Evolutionary conservation across 768 basidiomycete genomes (phyloP).

Genomic region (Agrocybe chaxingu): DNA sequence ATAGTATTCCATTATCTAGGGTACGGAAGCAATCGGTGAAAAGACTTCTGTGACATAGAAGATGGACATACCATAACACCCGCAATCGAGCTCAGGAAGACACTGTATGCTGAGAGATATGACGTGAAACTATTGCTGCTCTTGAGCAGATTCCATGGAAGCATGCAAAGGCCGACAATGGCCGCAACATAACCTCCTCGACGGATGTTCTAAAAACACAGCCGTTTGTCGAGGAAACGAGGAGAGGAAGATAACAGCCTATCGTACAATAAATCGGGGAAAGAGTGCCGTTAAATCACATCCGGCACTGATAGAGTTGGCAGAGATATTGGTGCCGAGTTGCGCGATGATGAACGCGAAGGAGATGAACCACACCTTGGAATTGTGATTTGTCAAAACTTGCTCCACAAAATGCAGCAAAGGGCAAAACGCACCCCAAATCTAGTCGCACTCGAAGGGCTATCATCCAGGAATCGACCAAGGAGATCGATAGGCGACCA

Average conservation of each 20-base stretch:
- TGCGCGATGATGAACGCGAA: slow-evolving; percentile 79
- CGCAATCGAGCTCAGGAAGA: slow-evolving; percentile 77
- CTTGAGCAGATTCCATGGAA: slow-evolving; percentile 75
- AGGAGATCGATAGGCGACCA: slow-evolving; percentile 79
- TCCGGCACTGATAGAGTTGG: slow-evolving; percentile 80
- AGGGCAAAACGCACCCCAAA: slow-evolving; percentile 46
- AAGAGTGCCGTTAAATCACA: slow-evolving; percentile 78
- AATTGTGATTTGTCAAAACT: not conserved
- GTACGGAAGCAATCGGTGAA: not conserved
- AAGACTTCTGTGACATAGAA: not conserved
- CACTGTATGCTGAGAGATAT: slow-evolving; percentile 79
- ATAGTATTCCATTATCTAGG: slow-evolving; percentile 76
- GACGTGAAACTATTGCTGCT: slow-evolving; percentile 74
- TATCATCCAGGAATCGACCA: slow-evolving; percentile 62
- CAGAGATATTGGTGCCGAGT: slow-evolving; percentile 69
- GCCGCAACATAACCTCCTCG: slow-evolving; percentile 85
- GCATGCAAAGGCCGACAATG: slow-evolving; percentile 69
- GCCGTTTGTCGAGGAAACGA: not conserved
- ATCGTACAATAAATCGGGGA: slow-evolving; percentile 68
- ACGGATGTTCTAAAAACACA: slow-evolving; percentile 60
- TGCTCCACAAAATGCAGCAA: not conserved
- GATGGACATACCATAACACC: slow-evolving; percentile 63
- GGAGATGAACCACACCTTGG: slow-evolving; percentile 73
- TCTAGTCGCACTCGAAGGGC: slow-evolving; percentile 59
- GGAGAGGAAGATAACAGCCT: not conserved